These are phyloP conservation scores for Zea luxurians DNA, from an alignment of 176 grass and related monocot genomes.

Conservation along the genomic window DNA sequence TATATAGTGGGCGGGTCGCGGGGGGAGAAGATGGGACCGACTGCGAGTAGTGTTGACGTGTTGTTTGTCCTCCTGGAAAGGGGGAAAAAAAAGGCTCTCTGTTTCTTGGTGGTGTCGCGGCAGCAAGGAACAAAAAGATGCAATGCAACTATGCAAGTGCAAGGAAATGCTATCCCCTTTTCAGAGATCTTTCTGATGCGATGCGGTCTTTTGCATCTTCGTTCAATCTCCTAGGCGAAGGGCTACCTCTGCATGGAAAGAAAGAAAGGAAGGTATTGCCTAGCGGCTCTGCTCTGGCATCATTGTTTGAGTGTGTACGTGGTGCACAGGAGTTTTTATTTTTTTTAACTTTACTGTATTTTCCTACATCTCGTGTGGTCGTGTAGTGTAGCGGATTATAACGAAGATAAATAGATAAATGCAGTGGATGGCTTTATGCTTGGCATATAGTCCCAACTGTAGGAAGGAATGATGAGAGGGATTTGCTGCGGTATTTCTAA, in stretches of 20 bases:
- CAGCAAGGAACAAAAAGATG: constrained; percentile 30
- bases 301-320: neutral
- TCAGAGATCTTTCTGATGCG: neutral
- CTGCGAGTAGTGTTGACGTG: neutral
- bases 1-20: constrained; percentile 7
- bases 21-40: neutral
- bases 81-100: neutral
- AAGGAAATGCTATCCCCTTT: neutral
- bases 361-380: too few species aligned
- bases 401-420: too few species aligned
- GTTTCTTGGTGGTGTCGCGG: constrained; percentile 23
- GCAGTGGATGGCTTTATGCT: too few species aligned
- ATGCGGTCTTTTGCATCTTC: constrained; percentile 13
- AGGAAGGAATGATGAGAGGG: too few species aligned
- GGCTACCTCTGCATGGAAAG: constrained; percentile 13
- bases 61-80: neutral
- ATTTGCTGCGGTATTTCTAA: too few species aligned
- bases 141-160: neutral
- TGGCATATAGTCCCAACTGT: too few species aligned
- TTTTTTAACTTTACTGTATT: too few species aligned
- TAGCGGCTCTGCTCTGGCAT: constrained; percentile 23
- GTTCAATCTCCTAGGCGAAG: constrained; percentile 4
- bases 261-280: constrained; percentile 30
- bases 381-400: too few species aligned
- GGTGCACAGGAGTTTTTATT: neutral